phyloP scores from a whole-genome alignment of 1,139 yeast species.

The Debaryomycetaceae sp. region DNA sequence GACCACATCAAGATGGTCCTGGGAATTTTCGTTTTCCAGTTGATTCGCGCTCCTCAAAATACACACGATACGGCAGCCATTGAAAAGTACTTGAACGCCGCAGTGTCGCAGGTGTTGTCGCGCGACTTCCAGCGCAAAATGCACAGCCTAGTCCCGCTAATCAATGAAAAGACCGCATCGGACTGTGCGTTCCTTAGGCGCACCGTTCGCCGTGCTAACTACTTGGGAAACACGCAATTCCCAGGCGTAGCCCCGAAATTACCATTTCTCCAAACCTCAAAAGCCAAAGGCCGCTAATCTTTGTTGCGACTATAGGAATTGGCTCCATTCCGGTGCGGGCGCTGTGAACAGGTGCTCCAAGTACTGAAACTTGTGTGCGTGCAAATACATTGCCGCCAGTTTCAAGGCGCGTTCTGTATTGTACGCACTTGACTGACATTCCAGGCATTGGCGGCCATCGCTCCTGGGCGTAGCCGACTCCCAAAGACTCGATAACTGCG shows the following conservation, averaged over 20 bases:
- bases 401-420: conserved; percentile 16
- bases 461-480: too few species aligned
- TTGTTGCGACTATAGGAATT: too few species aligned
- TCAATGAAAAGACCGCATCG: too few species aligned
- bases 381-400: conserved; percentile 41
- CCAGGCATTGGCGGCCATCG: conserved; percentile 34
- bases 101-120: conserved; percentile 41
- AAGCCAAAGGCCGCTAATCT: neutral
- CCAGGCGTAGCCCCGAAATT: conserved; percentile 11
- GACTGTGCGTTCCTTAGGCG: too few species aligned
- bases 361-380: conserved; percentile 29
- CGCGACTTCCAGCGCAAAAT: neutral
- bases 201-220: conserved; percentile 2
- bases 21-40: conserved; percentile 11
- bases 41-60: conserved; percentile 7
- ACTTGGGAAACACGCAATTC: conserved; percentile 4
- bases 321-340: conserved; percentile 28
- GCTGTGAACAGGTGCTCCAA: conserved; percentile 16
- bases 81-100: conserved; percentile 14
- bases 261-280: conserved; percentile 9
- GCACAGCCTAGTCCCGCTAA: too few species aligned
- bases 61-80: conserved; percentile 19
- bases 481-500: too few species aligned
- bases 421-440: conserved; percentile 32
- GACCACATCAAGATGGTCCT: conserved; percentile 3